A percentile compares a stretch with the other conserved stretches of the same genome.
Evolutionary conservation across 345 rosid species (phyloP).

Genomic region (Angophora floribunda): DNA sequence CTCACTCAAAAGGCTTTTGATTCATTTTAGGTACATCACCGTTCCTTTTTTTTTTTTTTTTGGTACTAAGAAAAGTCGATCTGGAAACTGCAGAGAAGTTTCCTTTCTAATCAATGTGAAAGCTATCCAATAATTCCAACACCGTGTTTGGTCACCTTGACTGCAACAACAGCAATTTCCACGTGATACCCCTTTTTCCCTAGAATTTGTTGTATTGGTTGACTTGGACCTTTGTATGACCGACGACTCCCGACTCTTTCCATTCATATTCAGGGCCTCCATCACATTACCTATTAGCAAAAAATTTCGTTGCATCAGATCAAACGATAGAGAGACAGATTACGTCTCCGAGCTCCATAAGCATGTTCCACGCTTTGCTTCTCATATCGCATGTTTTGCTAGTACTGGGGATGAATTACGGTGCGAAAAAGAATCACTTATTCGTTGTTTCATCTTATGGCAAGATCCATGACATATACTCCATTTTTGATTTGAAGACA

Average conservation of each 20-base stretch:
- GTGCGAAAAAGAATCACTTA: background rate
- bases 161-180: too few species aligned
- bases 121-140: too few species aligned
- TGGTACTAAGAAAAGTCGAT: too few species aligned
- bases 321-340: background rate
- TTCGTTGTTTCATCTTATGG: fast-evolving
- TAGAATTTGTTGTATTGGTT: background rate
- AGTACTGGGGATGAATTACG: fast-evolving
- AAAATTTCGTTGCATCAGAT: background rate
- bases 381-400: background rate
- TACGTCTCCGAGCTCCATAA: background rate
- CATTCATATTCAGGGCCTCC: background rate
- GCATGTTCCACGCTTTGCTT: background rate
- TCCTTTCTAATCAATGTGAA: too few species aligned
- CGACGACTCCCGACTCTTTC: background rate
- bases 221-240: background rate
- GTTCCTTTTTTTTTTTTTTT: too few species aligned
- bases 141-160: too few species aligned
- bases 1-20: background rate
- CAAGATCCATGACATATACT: background rate
- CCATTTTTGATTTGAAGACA: background rate
- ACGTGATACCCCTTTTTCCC: too few species aligned
- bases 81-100: too few species aligned
- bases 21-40: too few species aligned
- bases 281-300: background rate